Evolutionary conservation across 371 early-diverging fungal species (phyloP).

Genomic region (Nosema muscidifuracis): DNA sequence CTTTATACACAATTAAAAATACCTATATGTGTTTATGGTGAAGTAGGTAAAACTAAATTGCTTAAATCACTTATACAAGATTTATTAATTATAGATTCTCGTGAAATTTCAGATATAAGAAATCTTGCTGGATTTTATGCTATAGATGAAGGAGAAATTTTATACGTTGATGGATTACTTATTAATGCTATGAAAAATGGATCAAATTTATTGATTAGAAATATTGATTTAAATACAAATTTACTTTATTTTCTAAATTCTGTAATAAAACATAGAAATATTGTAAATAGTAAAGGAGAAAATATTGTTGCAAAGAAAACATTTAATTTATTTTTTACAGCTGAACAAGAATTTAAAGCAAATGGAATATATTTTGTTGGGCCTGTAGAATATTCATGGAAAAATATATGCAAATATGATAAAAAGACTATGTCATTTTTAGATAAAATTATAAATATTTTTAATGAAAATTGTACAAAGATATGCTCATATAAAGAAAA

Average conservation of each 20-base stretch:
- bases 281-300: conserved; percentile 17
- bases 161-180: conserved; percentile 81
- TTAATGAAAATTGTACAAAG: neutral
- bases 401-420: neutral
- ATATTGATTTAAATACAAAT: conserved; percentile 72
- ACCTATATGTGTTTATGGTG: conserved; percentile 35
- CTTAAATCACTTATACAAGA: conserved; percentile 2
- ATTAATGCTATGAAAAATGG: conserved; percentile 80
- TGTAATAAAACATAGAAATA: conserved; percentile 29
- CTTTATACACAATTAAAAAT: conserved; percentile 9
- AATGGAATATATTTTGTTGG: conserved; percentile 41
- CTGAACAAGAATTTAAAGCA: conserved; percentile 8
- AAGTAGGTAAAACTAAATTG: conserved; percentile 24
- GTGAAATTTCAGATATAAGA: conserved; percentile 51
- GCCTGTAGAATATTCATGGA: conserved; percentile 19
- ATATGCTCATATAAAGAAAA: neutral
- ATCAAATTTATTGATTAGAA: conserved; percentile 88
- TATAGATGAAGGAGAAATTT: conserved; percentile 70
- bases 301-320: conserved; percentile 14
- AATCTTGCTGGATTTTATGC: conserved; percentile 44
- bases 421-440: neutral
- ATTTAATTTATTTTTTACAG: conserved; percentile 48
- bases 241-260: conserved; percentile 37
- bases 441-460: neutral
- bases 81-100: conserved; percentile 35